A percentile compares a stretch with the other conserved stretches of the same genome.
Evolutionary conservation across 129 eudicot species (phyloP).

Genomic region (Glebionis coronaria): DNA sequence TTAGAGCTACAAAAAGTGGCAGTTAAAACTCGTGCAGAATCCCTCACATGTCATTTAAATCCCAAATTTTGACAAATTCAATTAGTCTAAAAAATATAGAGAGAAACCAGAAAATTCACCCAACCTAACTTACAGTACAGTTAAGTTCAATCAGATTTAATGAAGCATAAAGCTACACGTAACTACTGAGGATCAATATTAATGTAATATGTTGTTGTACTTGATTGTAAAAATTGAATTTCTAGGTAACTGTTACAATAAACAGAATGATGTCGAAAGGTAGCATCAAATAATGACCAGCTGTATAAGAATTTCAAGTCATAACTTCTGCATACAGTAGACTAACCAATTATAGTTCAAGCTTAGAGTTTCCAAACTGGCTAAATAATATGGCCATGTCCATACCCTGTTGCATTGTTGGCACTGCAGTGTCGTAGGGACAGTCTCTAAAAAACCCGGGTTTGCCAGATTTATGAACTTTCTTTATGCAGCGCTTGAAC

Average conservation of each 20-base stretch:
- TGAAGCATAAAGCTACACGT: not conserved
- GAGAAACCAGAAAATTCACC: too few species aligned
- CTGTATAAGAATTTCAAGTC: constrained; percentile 4
- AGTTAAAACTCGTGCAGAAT: too few species aligned
- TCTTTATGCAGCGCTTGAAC: constrained; percentile 86
- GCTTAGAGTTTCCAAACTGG: constrained; percentile 67
- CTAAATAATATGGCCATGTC: constrained; percentile 92
- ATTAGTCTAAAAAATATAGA: too few species aligned
- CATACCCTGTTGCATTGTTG: constrained; percentile 95
- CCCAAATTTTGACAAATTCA: too few species aligned
- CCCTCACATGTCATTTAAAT: too few species aligned
- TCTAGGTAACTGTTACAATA: too few species aligned
- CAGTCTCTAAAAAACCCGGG: constrained; percentile 69
- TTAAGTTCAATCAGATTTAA: not conserved
- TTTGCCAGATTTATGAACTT: constrained; percentile 80
- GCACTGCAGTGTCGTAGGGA: constrained; percentile 65
- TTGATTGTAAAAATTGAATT: not conserved
- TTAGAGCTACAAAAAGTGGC: too few species aligned
- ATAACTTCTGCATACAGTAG: not conserved
- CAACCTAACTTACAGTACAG: not conserved
- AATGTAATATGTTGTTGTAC: constrained; percentile 10
- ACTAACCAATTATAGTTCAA: constrained; percentile 52
- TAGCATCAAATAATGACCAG: constrained; percentile 67
- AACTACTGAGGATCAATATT: constrained; percentile 10
- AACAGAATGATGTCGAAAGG: constrained; percentile 19